These are phyloP conservation scores for Starmerella bombi DNA, from an alignment of 805 yeast species.

Conservation along the genomic window DNA sequence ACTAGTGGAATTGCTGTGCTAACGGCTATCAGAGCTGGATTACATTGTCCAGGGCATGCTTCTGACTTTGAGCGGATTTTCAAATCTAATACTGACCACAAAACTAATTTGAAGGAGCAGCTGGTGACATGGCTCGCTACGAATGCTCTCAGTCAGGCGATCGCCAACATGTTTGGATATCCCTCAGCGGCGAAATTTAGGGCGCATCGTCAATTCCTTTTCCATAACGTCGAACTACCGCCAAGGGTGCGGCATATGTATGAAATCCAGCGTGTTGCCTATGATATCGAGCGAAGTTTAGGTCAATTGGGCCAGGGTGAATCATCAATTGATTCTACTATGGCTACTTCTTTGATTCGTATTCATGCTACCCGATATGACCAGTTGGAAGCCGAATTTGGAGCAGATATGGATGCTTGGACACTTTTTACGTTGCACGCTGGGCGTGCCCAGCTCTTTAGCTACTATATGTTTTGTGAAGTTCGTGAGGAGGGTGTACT, in stretches of 20 bases:
- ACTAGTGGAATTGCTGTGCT: slow-evolving; percentile 86
- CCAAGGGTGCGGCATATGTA: slow-evolving; percentile 57
- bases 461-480: slow-evolving; percentile 67
- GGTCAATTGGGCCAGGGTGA: slow-evolving; percentile 14
- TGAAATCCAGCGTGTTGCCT: slow-evolving; percentile 73
- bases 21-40: slow-evolving; percentile 83
- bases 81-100: slow-evolving; percentile 28
- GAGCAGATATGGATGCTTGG: slow-evolving; percentile 42
- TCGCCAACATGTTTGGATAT: slow-evolving; percentile 86
- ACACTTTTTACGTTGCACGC: slow-evolving; percentile 56
- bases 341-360: slow-evolving; percentile 65
- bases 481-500: slow-evolving; percentile 37
- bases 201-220: slow-evolving; percentile 32
- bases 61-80: slow-evolving; percentile 37
- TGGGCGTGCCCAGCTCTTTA: slow-evolving; percentile 66
- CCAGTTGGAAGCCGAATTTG: slow-evolving; percentile 52
- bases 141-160: slow-evolving; percentile 75
- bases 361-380: slow-evolving; percentile 60
- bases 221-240: slow-evolving; percentile 37
- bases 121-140: slow-evolving; percentile 87
- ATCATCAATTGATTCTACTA: slow-evolving; percentile 45
- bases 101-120: slow-evolving; percentile 44
- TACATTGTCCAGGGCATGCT: slow-evolving; percentile 65
- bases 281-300: slow-evolving; percentile 45
- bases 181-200: slow-evolving; percentile 83